Conservation (phyloP, 2,329 filamentous ascomycete species). For the Shiraia bambusicola region DNA sequence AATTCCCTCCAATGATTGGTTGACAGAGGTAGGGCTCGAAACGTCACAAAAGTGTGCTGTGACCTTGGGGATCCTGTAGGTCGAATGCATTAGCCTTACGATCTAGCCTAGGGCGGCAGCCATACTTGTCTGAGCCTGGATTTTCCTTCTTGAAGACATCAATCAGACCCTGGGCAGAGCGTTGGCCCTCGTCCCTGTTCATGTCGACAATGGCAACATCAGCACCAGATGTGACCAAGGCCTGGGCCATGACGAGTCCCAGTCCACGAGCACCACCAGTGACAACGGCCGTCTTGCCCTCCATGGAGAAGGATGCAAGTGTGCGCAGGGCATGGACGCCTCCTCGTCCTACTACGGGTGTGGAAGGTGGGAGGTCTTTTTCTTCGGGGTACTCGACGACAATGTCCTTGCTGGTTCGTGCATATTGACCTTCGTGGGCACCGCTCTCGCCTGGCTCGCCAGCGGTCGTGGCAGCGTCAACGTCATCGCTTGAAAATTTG, state of each 20-base stretch:
- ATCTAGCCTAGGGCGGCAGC: neutral
- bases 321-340: conserved; percentile 84
- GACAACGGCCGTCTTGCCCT: conserved; percentile 79
- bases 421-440: conserved; percentile 66
- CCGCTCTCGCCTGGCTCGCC: conserved; percentile 45
- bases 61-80: conserved; percentile 69
- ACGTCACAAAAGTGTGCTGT: conserved; percentile 92
- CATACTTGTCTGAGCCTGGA: conserved; percentile 68
- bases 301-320: conserved; percentile 80
- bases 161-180: conserved; percentile 72
- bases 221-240: conserved; percentile 82
- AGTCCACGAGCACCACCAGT: conserved; percentile 89
- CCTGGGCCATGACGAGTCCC: conserved; percentile 90
- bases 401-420: conserved; percentile 77
- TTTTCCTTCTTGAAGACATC: conserved; percentile 78
- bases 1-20: conserved; percentile 69
- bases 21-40: conserved; percentile 75
- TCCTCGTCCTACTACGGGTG: conserved; percentile 72
- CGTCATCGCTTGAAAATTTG: conserved; percentile 25
- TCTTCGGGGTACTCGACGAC: conserved; percentile 77
- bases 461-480: conserved; percentile 40
- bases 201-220: conserved; percentile 91
- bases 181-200: conserved; percentile 84
- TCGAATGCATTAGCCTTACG: conserved; percentile 1
- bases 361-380: conserved; percentile 68